A percentile compares a stretch with the other conserved stretches of the same genome.
Evolutionary conservation across 2,329 filamentous ascomycete genomes (phyloP).

Genomic region (Cyphellophora europaea): DNA sequence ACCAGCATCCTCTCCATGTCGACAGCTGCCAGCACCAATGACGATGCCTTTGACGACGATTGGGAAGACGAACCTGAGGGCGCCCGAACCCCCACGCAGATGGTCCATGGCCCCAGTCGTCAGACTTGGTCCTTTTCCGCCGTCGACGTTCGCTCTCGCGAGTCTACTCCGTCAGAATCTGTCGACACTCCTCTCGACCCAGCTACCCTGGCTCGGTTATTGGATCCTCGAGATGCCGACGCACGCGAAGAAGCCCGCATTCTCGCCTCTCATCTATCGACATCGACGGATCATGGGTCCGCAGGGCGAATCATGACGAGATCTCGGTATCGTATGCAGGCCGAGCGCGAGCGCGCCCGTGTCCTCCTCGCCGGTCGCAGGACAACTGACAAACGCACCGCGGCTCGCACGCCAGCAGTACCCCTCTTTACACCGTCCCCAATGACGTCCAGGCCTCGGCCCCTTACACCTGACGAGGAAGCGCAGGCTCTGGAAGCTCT

Average conservation of each 20-base stretch:
- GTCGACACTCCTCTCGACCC: constrained; percentile 59
- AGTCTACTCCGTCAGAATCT: constrained; percentile 28
- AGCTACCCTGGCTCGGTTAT: constrained; percentile 63
- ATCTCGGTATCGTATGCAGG: constrained; percentile 60
- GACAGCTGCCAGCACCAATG: constrained; percentile 37
- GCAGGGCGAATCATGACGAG: constrained; percentile 66
- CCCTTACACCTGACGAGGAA: constrained; percentile 43
- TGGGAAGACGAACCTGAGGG: constrained; percentile 41
- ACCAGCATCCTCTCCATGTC: constrained; percentile 71
- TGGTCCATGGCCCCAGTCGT: constrained; percentile 43
- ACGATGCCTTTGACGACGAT: constrained; percentile 38
- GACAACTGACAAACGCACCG: constrained; percentile 14
- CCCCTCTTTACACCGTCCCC: constrained; percentile 6
- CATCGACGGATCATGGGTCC: constrained; percentile 11
- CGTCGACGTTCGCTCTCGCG: constrained; percentile 17
- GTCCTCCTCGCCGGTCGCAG: constrained; percentile 48
- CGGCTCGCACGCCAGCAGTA: constrained; percentile 30
- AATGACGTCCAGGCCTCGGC: constrained; percentile 12
- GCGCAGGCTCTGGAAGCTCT: constrained; percentile 49
- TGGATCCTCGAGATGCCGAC: constrained; percentile 69
- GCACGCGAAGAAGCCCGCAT: constrained; percentile 73
- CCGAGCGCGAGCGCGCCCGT: constrained; percentile 60
- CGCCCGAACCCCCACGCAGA: constrained; percentile 65
- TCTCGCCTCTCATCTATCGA: constrained; percentile 64
- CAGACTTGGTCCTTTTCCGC: constrained; percentile 16